A percentile compares a stretch with the other conserved stretches of the same genome.
These are phyloP conservation scores for Clathrospora elynae DNA, from an alignment of 2,329 filamentous ascomycete genomes.

Conservation along the genomic window DNA sequence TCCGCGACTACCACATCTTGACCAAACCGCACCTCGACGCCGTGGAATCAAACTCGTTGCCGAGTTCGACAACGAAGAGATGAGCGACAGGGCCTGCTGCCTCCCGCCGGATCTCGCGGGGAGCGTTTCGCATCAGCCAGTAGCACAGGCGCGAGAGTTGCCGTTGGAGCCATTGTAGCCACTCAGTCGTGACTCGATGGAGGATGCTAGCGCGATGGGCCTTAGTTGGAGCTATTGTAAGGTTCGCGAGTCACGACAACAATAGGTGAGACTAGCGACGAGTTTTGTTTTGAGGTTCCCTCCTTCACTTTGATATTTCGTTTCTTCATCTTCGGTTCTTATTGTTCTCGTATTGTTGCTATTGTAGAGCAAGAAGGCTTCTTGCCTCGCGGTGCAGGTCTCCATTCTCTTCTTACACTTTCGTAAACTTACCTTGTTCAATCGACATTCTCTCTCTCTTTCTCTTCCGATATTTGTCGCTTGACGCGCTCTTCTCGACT, in stretches of 20 bases:
- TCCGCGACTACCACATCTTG: conserved; percentile 34
- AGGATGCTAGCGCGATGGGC: conserved; percentile 35
- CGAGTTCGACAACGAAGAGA: conserved; percentile 14
- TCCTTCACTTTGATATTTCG: conserved; percentile 24
- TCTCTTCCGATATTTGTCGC: conserved; percentile 20
- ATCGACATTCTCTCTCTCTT: conserved; percentile 14
- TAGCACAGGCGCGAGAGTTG: conserved; percentile 23
- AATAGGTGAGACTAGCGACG: conserved; percentile 22
- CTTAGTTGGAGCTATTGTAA: conserved; percentile 38
- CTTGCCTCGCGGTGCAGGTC: conserved; percentile 43
- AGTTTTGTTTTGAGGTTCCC: conserved; percentile 29
- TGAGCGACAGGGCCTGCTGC: conserved; percentile 23
- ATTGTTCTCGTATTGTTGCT: conserved; percentile 45
- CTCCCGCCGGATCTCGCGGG: conserved; percentile 20
- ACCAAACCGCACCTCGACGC: conserved; percentile 36
- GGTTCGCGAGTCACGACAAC: conserved; percentile 35
- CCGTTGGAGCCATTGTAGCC: conserved; percentile 40
- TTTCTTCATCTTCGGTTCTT: conserved; percentile 32
- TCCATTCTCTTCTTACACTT: conserved; percentile 21
- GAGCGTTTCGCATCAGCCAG: conserved; percentile 35
- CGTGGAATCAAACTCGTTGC: conserved; percentile 7
- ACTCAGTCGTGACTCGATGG: conserved; percentile 37
- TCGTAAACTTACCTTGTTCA: conserved; percentile 20
- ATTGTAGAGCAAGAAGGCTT: conserved; percentile 44
- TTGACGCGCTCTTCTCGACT: conserved; percentile 38